Evolutionary conservation across 305 asterid genomes (phyloP).

Genomic region (Fraxinus ornus): DNA sequence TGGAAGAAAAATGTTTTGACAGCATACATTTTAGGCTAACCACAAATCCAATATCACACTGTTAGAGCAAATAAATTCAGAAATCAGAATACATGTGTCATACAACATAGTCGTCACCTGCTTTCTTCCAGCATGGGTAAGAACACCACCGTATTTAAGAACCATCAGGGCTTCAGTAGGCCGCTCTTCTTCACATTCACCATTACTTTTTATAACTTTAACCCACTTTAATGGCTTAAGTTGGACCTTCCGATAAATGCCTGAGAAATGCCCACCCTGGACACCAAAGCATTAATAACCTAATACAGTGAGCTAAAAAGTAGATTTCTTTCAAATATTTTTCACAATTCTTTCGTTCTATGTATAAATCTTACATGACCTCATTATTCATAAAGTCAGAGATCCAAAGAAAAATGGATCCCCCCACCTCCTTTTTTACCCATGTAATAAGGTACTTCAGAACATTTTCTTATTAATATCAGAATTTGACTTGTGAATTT

Average conservation of each 20-base stretch:
- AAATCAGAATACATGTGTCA: conserved; percentile 23
- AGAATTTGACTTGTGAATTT: background rate
- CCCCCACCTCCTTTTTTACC: background rate
- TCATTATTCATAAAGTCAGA: background rate
- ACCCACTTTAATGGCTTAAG: conserved; percentile 92
- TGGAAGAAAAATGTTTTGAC: background rate
- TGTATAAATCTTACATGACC: background rate
- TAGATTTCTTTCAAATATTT: background rate
- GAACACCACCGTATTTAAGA: conserved; percentile 98
- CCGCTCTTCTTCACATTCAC: conserved; percentile 90
- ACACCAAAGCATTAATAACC: conserved; percentile 23
- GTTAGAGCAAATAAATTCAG: conserved; percentile 12
- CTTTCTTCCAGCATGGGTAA: conserved; percentile 96
- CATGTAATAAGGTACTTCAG: background rate
- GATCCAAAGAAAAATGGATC: background rate
- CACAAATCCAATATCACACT: background rate
- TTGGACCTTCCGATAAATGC: conserved; percentile 95
- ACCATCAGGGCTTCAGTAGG: conserved; percentile 96
- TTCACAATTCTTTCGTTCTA: background rate
- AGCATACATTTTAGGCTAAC: conserved; percentile 13
- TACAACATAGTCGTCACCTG: conserved; percentile 53
- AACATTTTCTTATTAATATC: background rate
- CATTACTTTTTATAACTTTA: conserved; percentile 65
- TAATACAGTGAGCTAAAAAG: background rate
- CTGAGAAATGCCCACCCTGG: conserved; percentile 99